A percentile compares a stretch with the other conserved stretches of the same genome.
Conservation (phyloP, 768 basidiomycete species). For the Mycena polygramma region DNA sequence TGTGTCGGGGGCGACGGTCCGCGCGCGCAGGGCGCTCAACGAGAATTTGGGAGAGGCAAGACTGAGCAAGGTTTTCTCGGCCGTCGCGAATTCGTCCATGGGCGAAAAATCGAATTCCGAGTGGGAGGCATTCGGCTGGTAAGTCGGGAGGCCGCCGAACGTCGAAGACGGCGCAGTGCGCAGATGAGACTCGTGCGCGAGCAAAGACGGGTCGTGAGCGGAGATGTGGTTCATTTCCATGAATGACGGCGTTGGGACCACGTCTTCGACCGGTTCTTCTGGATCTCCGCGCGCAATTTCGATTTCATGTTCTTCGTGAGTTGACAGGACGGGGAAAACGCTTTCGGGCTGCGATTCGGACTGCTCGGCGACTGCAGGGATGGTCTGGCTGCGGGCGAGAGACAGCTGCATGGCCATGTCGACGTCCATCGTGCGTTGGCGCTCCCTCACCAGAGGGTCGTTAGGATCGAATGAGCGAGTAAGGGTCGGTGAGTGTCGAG, state of each 20-base stretch:
- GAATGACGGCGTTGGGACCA: conserved; percentile 44
- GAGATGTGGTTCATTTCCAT: conserved; percentile 54
- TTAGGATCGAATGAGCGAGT: conserved; percentile 73
- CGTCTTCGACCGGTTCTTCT: conserved; percentile 38
- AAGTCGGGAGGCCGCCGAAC: conserved; percentile 69
- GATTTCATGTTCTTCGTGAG: conserved; percentile 63
- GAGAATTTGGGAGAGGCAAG: conserved; percentile 64
- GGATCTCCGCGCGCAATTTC: conserved; percentile 45
- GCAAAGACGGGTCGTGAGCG: conserved; percentile 64
- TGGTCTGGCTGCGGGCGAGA: conserved; percentile 75
- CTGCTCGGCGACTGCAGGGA: conserved; percentile 54
- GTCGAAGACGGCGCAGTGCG: conserved; percentile 45
- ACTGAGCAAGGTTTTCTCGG: conserved; percentile 77
- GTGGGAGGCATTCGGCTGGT: conserved; percentile 70
- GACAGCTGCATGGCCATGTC: conserved; percentile 91
- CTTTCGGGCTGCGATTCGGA: conserved; percentile 49
- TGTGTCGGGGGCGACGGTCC: conserved; percentile 34
- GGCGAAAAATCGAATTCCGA: conserved; percentile 77
- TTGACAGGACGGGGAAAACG: conserved; percentile 56
- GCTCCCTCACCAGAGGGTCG: conserved; percentile 83
- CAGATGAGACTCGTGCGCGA: conserved; percentile 47
- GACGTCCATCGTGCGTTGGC: conserved; percentile 94
- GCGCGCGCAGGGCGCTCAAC: conserved; percentile 42
- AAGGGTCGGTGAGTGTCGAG: conserved; percentile 74
- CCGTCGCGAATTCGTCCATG: conserved; percentile 83